Percentiles rank a stretch among this genome's conserved stretches.
Conservation (phyloP, 2,329 filamentous ascomycete species). For the Fonsecaea pedrosoi region DNA sequence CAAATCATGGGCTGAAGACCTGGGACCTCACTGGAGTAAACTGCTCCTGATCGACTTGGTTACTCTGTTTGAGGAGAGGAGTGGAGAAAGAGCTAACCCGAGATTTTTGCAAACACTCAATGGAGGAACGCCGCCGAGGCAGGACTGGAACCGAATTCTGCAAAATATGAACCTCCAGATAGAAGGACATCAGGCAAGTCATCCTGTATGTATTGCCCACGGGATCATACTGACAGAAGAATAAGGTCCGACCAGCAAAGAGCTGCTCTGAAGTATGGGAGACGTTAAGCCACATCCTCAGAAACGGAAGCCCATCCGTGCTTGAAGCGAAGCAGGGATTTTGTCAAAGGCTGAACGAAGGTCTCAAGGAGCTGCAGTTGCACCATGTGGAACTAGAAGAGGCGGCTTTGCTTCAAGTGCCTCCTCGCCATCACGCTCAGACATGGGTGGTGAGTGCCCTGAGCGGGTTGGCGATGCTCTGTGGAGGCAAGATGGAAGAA, state of each 20-base stretch:
- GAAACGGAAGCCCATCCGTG: not conserved
- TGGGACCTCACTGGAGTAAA: conserved; percentile 19
- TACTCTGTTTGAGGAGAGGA: conserved; percentile 12
- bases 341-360: not conserved
- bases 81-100: not conserved
- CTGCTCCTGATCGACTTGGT: conserved; percentile 14
- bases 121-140: not conserved
- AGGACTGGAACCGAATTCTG: conserved; percentile 16
- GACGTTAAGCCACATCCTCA: not conserved
- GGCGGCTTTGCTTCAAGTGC: not conserved
- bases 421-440: conserved; percentile 11
- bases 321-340: not conserved
- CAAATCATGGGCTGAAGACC: not conserved
- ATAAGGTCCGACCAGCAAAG: conserved; percentile 14
- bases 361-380: conserved; percentile 5
- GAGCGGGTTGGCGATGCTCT: conserved; percentile 11
- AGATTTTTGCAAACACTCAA: conserved; percentile 2
- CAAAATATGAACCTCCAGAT: not conserved
- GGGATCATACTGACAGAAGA: not conserved
- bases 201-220: not conserved
- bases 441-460: conserved; percentile 16
- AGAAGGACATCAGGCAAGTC: conserved; percentile 13
- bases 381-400: conserved; percentile 11
- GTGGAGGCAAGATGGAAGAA: conserved; percentile 3
- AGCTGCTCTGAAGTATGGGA: conserved; percentile 7